phyloP scores from a whole-genome alignment of 495 filamentous ascomycete genomes.

The Aspergillus hancockii region DNA sequence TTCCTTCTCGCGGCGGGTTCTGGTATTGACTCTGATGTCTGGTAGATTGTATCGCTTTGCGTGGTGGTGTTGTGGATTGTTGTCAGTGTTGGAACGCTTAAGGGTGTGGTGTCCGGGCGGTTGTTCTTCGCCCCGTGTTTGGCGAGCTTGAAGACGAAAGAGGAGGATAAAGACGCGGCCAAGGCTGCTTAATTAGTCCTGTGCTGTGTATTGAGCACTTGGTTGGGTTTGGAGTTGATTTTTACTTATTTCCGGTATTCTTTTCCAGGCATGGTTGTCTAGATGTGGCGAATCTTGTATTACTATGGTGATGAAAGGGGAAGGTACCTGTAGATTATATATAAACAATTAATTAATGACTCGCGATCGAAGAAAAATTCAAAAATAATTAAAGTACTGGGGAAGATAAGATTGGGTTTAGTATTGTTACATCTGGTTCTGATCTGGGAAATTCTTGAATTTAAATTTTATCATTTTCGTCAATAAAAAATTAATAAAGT shows the following conservation, averaged over 20 bases:
- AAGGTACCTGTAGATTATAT: background rate
- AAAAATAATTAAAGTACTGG: background rate
- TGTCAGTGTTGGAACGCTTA: slow-evolving; percentile 46
- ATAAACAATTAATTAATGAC: background rate
- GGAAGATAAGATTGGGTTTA: slow-evolving; percentile 7
- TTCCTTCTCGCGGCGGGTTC: background rate
- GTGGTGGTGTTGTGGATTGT: slow-evolving; percentile 55
- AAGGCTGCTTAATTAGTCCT: slow-evolving; percentile 20
- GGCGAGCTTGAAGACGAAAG: slow-evolving; percentile 34
- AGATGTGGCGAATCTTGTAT: background rate
- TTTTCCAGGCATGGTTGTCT: background rate
- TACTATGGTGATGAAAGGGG: background rate
- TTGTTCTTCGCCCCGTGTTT: slow-evolving; percentile 56
- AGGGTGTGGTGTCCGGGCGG: slow-evolving; percentile 43
- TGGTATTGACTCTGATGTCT: background rate
- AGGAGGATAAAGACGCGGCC: slow-evolving; percentile 16
- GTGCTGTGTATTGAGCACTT: background rate
- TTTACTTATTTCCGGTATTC: background rate
- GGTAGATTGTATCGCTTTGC: slow-evolving; percentile 46
- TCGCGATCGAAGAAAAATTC: background rate
- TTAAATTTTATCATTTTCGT: too few relatives aligned
- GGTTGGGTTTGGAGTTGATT: background rate
- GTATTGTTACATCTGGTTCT: background rate
- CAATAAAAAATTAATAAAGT: too few relatives aligned
- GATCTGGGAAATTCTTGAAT: slow-evolving; percentile 12